Evolutionary conservation across 352 stramenopile genomes (phyloP).

Genomic region (Phytopythium helicoides): DNA sequence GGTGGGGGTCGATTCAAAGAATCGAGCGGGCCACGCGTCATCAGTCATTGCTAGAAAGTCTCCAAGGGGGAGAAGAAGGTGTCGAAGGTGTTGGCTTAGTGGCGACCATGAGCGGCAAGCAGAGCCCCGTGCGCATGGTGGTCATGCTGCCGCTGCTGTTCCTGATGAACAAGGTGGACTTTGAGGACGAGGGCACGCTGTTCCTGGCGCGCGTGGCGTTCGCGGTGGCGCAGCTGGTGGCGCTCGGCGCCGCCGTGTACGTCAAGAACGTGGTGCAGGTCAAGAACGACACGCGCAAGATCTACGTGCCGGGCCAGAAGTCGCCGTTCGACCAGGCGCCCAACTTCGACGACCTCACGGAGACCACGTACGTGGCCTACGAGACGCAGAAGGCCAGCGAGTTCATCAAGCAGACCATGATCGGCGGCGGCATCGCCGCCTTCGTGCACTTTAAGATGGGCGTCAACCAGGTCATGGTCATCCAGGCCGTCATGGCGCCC

Average conservation of each 20-base stretch:
- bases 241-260: slow-evolving; percentile 63
- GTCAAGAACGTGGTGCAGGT: slow-evolving; percentile 70
- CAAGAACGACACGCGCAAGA: slow-evolving; percentile 80
- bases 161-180: slow-evolving; percentile 85
- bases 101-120: slow-evolving; percentile 41
- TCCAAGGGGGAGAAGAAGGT: too few relatives aligned
- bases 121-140: slow-evolving; percentile 79
- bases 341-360: slow-evolving; percentile 76
- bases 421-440: slow-evolving; percentile 69
- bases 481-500: slow-evolving; percentile 83
- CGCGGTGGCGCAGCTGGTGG: slow-evolving; percentile 54
- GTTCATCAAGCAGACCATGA: slow-evolving; percentile 83
- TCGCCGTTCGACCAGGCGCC: slow-evolving; percentile 79
- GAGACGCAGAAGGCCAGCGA: slow-evolving; percentile 72
- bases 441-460: slow-evolving; percentile 86
- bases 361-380: slow-evolving; percentile 75
- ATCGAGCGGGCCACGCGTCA: too few relatives aligned
- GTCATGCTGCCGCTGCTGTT: slow-evolving; percentile 86
- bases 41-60: too few relatives aligned
- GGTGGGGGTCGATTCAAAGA: too few relatives aligned
- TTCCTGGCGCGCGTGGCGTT: slow-evolving; percentile 64
- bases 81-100: too few relatives aligned
- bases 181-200: slow-evolving; percentile 69
- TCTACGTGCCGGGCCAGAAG: slow-evolving; percentile 65
- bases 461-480: slow-evolving; percentile 86